Evolutionary conservation across 2,329 filamentous ascomycete species (phyloP).

Genomic region (Neurospora crassa): DNA sequence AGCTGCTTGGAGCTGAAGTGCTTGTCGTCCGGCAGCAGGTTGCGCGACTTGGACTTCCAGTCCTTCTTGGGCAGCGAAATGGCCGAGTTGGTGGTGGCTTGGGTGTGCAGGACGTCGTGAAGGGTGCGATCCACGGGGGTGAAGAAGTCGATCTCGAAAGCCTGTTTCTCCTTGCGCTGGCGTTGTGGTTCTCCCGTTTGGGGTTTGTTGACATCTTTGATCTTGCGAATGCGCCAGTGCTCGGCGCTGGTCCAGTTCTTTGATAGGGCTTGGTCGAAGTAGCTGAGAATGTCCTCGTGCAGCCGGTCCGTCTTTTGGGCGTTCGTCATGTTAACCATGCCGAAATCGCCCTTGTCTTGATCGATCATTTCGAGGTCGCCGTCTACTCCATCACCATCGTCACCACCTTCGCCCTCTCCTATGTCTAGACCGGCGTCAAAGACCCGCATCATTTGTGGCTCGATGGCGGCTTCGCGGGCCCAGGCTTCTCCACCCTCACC

Average conservation of each 20-base stretch:
- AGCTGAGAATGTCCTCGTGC: conserved; percentile 93
- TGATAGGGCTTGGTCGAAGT: conserved; percentile 91
- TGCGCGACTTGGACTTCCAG: conserved; percentile 88
- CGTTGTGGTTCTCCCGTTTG: conserved; percentile 39
- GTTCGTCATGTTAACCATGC: conserved; percentile 69
- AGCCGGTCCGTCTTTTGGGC: conserved; percentile 54
- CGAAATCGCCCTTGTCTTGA: conserved; percentile 60
- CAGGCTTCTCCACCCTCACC: conserved; percentile 94
- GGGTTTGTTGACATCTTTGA: conserved; percentile 68
- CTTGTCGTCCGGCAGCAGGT: conserved; percentile 93
- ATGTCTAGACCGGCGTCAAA: conserved; percentile 55
- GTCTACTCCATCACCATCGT: conserved; percentile 41
- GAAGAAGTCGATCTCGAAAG: conserved; percentile 87
- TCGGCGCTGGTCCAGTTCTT: conserved; percentile 99
- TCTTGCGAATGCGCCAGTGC: conserved; percentile 93
- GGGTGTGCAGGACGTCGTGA: conserved; percentile 71
- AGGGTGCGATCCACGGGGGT: conserved; percentile 62
- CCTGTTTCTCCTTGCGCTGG: conserved; percentile 87
- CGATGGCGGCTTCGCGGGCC: conserved; percentile 80
- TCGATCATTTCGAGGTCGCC: conserved; percentile 51
- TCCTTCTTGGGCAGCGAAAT: conserved; percentile 88
- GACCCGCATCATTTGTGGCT: conserved; percentile 78
- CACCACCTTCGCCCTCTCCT: conserved; percentile 46
- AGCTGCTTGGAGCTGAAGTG: conserved; percentile 94
- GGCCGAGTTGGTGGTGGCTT: conserved; percentile 66